Evolutionary conservation across 108 stramenopile species (phyloP).

Genomic region (Stephanodiscus triporus): DNA sequence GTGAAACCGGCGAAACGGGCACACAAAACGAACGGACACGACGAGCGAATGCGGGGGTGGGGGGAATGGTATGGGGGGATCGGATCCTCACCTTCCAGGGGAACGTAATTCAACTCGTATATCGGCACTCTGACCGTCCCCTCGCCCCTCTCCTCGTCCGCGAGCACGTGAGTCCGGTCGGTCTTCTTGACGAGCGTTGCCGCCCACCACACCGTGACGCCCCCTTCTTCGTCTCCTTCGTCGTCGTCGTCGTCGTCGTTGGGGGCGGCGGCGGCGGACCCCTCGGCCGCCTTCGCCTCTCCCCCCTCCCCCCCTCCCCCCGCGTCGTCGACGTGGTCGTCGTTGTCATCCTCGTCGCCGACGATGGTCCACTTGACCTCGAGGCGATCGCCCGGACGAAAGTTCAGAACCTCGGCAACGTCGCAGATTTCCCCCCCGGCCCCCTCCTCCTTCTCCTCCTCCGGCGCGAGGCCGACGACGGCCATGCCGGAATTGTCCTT

Average conservation of each 20-base stretch:
- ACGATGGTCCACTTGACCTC: slow-evolving; percentile 42
- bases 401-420: slow-evolving; percentile 14
- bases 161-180: slow-evolving; percentile 14
- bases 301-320: not conserved
- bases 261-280: not conserved
- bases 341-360: slow-evolving; percentile 13
- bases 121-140: slow-evolving; percentile 20
- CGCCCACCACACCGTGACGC: slow-evolving; percentile 38
- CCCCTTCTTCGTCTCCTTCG: not conserved
- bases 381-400: slow-evolving; percentile 33
- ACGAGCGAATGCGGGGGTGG: not conserved
- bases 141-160: slow-evolving; percentile 20
- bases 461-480: too few species aligned
- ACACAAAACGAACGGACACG: not conserved
- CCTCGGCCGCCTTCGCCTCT: not conserved
- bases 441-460: not conserved
- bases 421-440: slow-evolving; percentile 8
- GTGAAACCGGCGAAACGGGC: not conserved
- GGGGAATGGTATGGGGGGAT: too few species aligned
- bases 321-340: slow-evolving; percentile 14
- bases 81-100: slow-evolving; percentile 16
- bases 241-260: not conserved
- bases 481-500: not conserved
- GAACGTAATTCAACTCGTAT: slow-evolving; percentile 42
- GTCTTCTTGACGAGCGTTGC: slow-evolving; percentile 20